Evolutionary conservation across 2,329 filamentous ascomycete species (phyloP), one percentile per base, ranked within the genome.

Genomic region (Rutstroemia sp.): DNA sequence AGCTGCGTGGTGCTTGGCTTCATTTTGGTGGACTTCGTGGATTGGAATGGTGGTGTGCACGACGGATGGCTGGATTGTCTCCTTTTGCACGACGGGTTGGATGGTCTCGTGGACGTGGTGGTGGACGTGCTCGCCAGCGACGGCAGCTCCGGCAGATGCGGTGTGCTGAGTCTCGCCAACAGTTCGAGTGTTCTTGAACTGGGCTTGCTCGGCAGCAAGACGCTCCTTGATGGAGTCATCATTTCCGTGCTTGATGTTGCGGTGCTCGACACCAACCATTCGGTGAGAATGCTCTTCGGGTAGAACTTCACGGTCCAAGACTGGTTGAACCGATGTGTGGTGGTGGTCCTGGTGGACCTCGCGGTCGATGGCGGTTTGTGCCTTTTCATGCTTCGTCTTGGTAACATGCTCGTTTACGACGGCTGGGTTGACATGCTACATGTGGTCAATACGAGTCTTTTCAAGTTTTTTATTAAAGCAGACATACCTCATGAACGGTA

Each of bases 291-390:
- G 85, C 69, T 83, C 72, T 70, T 88, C 85, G 0, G 85, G 81
- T 0, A 66, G 70, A 9, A 75, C 75, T 65, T 80, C 80, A 61
- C 76, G 71, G 63, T 82, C 74, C 18, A 73, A 57, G 23, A 90
- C 72, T 0, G 86, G 86, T 71, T 89, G 86, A 1, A 88, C 73
- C 0, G 82, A 83, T 48, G 83, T 86, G 69, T 89, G 84, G 69
- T 87, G 82, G 64, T 89, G 86, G 58, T 88, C 82, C 68, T 88
- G 85, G 67, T 89, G 85, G 4, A 88, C 74, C 64, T 89, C 86
- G 62, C 79, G 80, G 67, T 89, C 83, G 25, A 88, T 70, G 6
- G 82, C 85, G 1, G 80, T 85, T 19, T 74, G 77, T 9, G 81
- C 63, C n/a, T 84, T 71, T 66, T 88, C 82, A 55, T 87, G 83